phyloP scores from a whole-genome alignment of 2,329 filamentous ascomycete species.

The Fusarium chlamydosporum region DNA sequence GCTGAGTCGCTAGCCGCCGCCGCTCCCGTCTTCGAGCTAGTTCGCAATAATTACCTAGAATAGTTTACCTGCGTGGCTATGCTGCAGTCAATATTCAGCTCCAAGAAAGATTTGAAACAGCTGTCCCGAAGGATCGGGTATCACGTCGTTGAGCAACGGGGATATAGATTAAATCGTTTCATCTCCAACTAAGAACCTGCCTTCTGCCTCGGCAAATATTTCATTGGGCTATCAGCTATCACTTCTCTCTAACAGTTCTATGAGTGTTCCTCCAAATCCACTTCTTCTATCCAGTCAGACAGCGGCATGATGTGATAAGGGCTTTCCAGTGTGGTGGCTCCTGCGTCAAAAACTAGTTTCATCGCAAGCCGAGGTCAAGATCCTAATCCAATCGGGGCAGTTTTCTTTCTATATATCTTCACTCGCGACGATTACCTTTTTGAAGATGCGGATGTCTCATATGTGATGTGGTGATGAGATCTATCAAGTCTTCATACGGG shows the following conservation, averaged over 20 bases:
- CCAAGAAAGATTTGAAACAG: not conserved
- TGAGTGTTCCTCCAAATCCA: not conserved
- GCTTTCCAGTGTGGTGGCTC: not conserved
- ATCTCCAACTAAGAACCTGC: not conserved
- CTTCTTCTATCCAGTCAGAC: not conserved
- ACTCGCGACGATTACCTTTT: not conserved
- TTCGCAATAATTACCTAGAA: constrained; percentile 10
- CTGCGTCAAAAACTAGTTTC: not conserved
- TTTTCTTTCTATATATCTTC: rapidly evolving
- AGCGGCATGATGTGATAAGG: not conserved
- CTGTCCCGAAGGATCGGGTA: constrained; percentile 1
- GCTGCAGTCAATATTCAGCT: not conserved
- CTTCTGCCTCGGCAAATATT: not conserved
- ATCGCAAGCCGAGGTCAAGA: not conserved
- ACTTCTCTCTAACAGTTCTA: not conserved
- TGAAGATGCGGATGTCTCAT: not conserved
- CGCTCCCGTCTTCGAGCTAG: not conserved
- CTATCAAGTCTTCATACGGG: not conserved
- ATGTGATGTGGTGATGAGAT: not conserved
- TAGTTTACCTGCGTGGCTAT: not conserved
- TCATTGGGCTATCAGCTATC: not conserved
- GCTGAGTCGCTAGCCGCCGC: not conserved
- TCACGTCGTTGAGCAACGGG: not conserved
- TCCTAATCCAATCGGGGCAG: not conserved
- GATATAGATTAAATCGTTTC: not conserved